Evolutionary conservation across 2,329 filamentous ascomycete species (phyloP).

Genomic region (Raffaelea arxii): DNA sequence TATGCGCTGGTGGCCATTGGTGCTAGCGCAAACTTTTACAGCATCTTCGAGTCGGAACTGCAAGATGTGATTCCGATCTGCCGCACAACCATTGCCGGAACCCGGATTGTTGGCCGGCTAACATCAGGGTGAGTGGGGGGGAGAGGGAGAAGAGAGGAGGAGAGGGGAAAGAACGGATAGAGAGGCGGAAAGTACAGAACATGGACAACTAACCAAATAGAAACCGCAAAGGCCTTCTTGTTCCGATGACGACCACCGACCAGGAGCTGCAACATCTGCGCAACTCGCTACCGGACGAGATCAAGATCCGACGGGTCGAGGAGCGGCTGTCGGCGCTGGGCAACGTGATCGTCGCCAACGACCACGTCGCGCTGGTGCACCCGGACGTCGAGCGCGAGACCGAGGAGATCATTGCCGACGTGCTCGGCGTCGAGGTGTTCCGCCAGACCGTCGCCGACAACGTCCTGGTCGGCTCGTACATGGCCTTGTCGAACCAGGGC

Average conservation of each 20-base stretch:
- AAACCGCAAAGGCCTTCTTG: constrained; percentile 93
- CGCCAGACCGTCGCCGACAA: constrained; percentile 95
- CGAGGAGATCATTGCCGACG: constrained; percentile 96
- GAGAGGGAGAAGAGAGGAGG: background rate
- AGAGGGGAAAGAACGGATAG: background rate
- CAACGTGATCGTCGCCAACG: constrained; percentile 94
- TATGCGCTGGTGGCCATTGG: constrained; percentile 92
- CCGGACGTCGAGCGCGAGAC: constrained; percentile 96
- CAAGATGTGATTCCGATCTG: constrained; percentile 97
- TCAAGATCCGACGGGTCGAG: constrained; percentile 96
- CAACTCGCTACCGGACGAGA: constrained; percentile 82
- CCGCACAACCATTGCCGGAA: constrained; percentile 92
- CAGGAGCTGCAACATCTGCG: constrained; percentile 96
- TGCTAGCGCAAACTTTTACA: constrained; percentile 98
- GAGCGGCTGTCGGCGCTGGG: constrained; percentile 91
- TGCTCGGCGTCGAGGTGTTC: constrained; percentile 81
- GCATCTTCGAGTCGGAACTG: constrained; percentile 94
- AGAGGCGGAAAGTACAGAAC: background rate
- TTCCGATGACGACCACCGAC: constrained; percentile 92
- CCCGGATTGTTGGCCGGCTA: constrained; percentile 88
- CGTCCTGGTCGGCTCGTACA: constrained; percentile 92
- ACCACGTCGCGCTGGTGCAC: constrained; percentile 93
- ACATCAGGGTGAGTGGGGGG: constrained; percentile 63
- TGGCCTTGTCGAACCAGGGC: constrained; percentile 91
- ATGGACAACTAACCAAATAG: constrained; percentile 28